A percentile compares a stretch with the other conserved stretches of the same genome.
These are phyloP conservation scores for Passalora sequoiae DNA, from an alignment of 2,329 filamentous ascomycete genomes.

Conservation along the genomic window DNA sequence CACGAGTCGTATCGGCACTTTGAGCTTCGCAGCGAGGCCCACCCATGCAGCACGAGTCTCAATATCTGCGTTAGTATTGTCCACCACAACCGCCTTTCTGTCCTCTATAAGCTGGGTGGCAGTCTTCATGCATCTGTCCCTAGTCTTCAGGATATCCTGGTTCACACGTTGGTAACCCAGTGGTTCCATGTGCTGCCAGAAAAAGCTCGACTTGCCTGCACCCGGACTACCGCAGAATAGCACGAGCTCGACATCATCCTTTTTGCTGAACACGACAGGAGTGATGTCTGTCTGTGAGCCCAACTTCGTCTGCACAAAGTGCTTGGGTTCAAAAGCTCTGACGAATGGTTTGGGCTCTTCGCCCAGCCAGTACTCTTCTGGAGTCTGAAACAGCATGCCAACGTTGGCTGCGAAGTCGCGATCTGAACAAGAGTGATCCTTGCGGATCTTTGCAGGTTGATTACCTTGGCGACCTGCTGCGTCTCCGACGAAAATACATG, in stretches of 20 bases:
- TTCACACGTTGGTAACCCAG: constrained; percentile 81
- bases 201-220: constrained; percentile 88
- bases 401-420: constrained; percentile 79
- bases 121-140: constrained; percentile 63
- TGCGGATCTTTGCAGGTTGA: constrained; percentile 38
- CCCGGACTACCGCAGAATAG: constrained; percentile 85
- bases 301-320: constrained; percentile 42
- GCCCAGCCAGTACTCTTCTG: constrained; percentile 84
- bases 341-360: constrained; percentile 61
- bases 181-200: constrained; percentile 69
- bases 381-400: constrained; percentile 74
- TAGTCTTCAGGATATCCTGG: constrained; percentile 78
- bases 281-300: constrained; percentile 30
- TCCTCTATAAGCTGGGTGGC: constrained; percentile 61
- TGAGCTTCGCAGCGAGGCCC: constrained; percentile 62
- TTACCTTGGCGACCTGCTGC: constrained; percentile 55
- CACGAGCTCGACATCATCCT: constrained; percentile 66
- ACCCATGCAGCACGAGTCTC: constrained; percentile 77
- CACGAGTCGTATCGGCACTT: constrained; percentile 75
- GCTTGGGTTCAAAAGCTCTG: constrained; percentile 65
- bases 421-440: constrained; percentile 58
- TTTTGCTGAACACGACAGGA: constrained; percentile 49
- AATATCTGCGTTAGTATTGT: constrained; percentile 89
- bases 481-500: constrained; percentile 85
- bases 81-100: constrained; percentile 68